These are phyloP conservation scores for Mycena alexandri DNA, from an alignment of 768 basidiomycete species.

Conservation along the genomic window DNA sequence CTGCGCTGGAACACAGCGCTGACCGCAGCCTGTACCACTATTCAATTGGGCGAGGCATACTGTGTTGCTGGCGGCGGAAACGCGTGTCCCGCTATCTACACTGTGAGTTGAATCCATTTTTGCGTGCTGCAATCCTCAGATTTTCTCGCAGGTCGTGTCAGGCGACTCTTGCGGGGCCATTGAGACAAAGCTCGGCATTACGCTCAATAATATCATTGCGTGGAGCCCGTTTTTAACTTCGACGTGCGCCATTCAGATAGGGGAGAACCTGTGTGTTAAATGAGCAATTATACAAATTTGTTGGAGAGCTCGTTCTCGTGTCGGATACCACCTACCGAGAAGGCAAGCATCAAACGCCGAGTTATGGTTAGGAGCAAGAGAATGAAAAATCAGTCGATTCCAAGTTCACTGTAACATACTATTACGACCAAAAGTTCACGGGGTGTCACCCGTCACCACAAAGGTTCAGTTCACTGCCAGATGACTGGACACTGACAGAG, in stretches of 20 bases:
- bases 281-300: neutral
- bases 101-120: neutral
- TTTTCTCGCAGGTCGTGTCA: neutral
- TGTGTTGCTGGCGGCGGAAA: conserved; percentile 23
- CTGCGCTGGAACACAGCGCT: conserved; percentile 8
- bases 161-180: conserved; percentile 15
- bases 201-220: conserved; percentile 7
- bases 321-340: too few species aligned
- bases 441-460: too few species aligned
- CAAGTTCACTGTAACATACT: too few species aligned
- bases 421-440: too few species aligned
- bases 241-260: conserved; percentile 1
- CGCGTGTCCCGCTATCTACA: conserved; percentile 8
- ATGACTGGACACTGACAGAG: too few species aligned
- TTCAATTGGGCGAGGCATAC: conserved; percentile 6
- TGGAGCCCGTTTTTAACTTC: conserved; percentile 2
- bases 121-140: neutral
- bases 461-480: too few species aligned
- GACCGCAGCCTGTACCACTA: conserved; percentile 6
- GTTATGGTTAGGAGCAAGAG: too few species aligned
- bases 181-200: conserved; percentile 20
- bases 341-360: too few species aligned
- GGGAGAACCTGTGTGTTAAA: neutral
- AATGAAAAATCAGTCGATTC: too few species aligned
- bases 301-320: too few species aligned